Base-by-base conservation (phyloP, 768 basidiomycete species). In the Trametes villosa region DNA sequence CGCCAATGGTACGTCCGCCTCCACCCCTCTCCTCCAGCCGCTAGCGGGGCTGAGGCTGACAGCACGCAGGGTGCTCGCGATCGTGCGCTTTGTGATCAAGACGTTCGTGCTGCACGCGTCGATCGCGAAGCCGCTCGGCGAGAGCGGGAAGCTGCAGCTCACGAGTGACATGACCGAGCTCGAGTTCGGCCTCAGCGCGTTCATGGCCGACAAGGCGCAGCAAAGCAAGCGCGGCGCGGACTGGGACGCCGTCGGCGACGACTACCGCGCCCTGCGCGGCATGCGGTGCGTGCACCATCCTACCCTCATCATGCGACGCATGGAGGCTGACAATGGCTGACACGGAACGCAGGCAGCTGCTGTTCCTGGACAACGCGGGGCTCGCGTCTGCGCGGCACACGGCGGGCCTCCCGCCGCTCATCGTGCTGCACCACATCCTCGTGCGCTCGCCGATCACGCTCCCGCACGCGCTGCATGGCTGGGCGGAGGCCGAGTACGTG, bases 121-220 rank as follows among this genome's bases (percentile, higher is more conserved):
- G 26, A 94, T 98, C 57, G 92, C 89, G 9, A 86, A 87, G 66
- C 96, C 96, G 0, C 80, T 98, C 5, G 90, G 94, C 6, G 97
- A 99, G 77, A 83, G 84, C 59, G 95, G 96, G 15, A 98, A 97
- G 72, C 83, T 99, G 26, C 95, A 96, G 75, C 80, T 98, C 64
- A 93, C 94, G 58, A 91, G 87, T 47, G 96, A 99, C 73, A 96
- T 98, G 94, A 91, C 96, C 0, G 92, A 94, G 72, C 81, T 98
- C 61, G 97, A 99, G 76, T 97, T 98, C 72, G 87, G 92, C 0
- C 72, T 99, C 55, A 90, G 87, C 67, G 84, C 91, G 4, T 92
- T 98, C 72, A 79, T 88, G 77, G 78, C 77, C 1, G 86, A 87
- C 49, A 68, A 67, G 50, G 42, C 61, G 56, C 79, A 80, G 54